Evolutionary conservation across 1,139 yeast species (phyloP).

Genomic region (Candida glucosophila): DNA sequence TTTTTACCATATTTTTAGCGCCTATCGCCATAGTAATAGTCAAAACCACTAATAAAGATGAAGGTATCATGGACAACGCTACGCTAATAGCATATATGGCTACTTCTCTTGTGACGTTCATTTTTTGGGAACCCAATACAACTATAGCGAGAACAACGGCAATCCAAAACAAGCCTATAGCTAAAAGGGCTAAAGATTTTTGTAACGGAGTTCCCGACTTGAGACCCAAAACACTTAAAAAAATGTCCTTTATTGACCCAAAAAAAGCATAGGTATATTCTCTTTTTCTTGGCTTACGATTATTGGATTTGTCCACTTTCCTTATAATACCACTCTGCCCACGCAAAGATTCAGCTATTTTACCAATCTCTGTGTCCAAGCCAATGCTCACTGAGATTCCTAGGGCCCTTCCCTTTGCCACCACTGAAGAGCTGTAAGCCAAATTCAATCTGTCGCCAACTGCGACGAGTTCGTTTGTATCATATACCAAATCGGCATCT

Average conservation of each 20-base stretch:
- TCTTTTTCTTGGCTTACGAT: slow-evolving; percentile 19
- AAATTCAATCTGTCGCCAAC: slow-evolving; percentile 73
- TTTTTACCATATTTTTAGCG: slow-evolving; percentile 66
- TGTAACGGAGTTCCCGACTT: slow-evolving; percentile 73
- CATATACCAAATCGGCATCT: slow-evolving; percentile 34
- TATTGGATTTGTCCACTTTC: slow-evolving; percentile 18
- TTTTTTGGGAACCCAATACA: slow-evolving; percentile 72
- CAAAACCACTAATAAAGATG: slow-evolving; percentile 69
- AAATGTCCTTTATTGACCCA: slow-evolving; percentile 25
- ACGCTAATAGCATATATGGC: slow-evolving; percentile 81
- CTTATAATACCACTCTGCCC: slow-evolving; percentile 15
- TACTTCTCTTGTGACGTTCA: slow-evolving; percentile 58
- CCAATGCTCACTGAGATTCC: slow-evolving; percentile 67
- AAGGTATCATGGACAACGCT: slow-evolving; percentile 78
- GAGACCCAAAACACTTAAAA: slow-evolving; percentile 67
- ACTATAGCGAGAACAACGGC: slow-evolving; percentile 74
- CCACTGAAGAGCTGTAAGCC: slow-evolving; percentile 65
- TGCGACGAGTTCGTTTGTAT: slow-evolving; percentile 34
- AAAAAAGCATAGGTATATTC: slow-evolving; percentile 43
- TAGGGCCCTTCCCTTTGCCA: slow-evolving; percentile 68
- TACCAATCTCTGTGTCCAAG: slow-evolving; percentile 66
- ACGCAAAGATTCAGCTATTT: slow-evolving; percentile 59
- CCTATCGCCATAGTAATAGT: slow-evolving; percentile 87
- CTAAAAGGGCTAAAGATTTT: slow-evolving; percentile 59
- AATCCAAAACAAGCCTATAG: slow-evolving; percentile 56